Evolutionary conservation across 108 stramenopile genomes (phyloP).

Genomic region (Mediolabrus comicus): DNA sequence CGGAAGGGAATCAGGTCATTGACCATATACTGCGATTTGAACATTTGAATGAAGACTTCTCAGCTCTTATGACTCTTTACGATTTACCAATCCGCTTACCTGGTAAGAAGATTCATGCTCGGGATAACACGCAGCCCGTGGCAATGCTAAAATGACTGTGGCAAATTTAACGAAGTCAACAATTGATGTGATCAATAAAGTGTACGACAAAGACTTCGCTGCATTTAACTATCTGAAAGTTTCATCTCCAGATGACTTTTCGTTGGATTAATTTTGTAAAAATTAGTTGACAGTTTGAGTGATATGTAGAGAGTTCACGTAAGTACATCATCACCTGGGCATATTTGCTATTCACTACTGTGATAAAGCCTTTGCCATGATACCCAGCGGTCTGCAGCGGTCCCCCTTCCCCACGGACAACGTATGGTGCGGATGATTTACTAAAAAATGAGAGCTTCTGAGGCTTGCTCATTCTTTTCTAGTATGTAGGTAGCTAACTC

Average conservation of each 20-base stretch:
- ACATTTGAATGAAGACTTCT: not conserved
- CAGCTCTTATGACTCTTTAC: not conserved
- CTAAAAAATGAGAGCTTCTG: too few species aligned
- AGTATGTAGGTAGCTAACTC: too few species aligned
- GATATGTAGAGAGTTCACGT: too few species aligned
- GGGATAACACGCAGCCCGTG: not conserved
- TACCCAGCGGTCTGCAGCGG: too few species aligned
- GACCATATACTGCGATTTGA: not conserved
- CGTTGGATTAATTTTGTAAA: too few species aligned
- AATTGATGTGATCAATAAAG: not conserved
- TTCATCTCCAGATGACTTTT: not conserved
- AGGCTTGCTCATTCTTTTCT: too few species aligned
- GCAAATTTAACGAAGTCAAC: not conserved
- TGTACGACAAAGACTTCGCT: not conserved
- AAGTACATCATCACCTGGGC: too few species aligned
- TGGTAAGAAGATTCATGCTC: not conserved
- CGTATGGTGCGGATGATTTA: too few species aligned
- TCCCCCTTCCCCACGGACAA: too few species aligned
- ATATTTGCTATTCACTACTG: too few species aligned
- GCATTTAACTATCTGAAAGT: not conserved
- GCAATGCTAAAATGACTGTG: not conserved
- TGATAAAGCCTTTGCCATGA: too few species aligned
- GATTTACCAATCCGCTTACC: not conserved
- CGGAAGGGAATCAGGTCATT: constrained; percentile 2
- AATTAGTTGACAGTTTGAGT: too few species aligned